These are phyloP conservation scores for Cylindrotheca fusiformis DNA, from an alignment of 108 stramenopile genomes.

Conservation along the genomic window DNA sequence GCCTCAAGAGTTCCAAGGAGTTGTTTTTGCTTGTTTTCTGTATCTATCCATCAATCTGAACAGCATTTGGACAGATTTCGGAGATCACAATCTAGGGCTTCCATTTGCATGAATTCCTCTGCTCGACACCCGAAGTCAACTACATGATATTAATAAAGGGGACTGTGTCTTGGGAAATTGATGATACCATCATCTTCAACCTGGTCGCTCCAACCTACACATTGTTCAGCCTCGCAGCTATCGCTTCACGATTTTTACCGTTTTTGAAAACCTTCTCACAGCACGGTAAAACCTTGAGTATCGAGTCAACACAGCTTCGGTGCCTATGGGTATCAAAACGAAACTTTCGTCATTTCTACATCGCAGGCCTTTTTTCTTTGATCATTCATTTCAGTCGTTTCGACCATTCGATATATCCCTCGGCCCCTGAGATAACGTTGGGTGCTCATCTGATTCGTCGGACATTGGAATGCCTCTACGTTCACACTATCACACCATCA, in stretches of 20 bases:
- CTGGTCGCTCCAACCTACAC: conserved; percentile 30
- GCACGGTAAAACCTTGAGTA: conserved; percentile 56
- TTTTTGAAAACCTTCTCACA: conserved; percentile 33
- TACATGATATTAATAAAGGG: too few relatives aligned
- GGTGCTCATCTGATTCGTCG: conserved; percentile 37
- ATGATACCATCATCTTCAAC: too few relatives aligned
- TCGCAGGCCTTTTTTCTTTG: conserved; percentile 35
- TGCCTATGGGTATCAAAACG: conserved; percentile 22
- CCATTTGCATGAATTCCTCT: too few relatives aligned
- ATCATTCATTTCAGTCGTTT: conserved; percentile 2
- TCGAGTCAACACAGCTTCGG: conserved; percentile 1
- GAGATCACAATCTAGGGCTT: too few relatives aligned
- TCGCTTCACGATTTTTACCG: conserved; percentile 40
- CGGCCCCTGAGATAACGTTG: conserved; percentile 1
- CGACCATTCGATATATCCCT: not conserved
- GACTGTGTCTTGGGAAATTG: too few relatives aligned
- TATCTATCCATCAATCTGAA: too few relatives aligned
- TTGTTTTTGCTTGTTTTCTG: too few relatives aligned
- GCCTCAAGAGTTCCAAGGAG: too few relatives aligned
- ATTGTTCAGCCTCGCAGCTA: conserved; percentile 33
- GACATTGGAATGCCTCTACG: conserved; percentile 50
- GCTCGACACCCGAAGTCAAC: too few relatives aligned
- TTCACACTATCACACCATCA: conserved; percentile 42
- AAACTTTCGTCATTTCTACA: conserved; percentile 53
- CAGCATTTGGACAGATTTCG: too few relatives aligned